A percentile compares a stretch with the other conserved stretches of the same genome.
These are phyloP conservation scores for Bremia lactucae DNA, from an alignment of 352 stramenopile genomes.

Conservation along the genomic window DNA sequence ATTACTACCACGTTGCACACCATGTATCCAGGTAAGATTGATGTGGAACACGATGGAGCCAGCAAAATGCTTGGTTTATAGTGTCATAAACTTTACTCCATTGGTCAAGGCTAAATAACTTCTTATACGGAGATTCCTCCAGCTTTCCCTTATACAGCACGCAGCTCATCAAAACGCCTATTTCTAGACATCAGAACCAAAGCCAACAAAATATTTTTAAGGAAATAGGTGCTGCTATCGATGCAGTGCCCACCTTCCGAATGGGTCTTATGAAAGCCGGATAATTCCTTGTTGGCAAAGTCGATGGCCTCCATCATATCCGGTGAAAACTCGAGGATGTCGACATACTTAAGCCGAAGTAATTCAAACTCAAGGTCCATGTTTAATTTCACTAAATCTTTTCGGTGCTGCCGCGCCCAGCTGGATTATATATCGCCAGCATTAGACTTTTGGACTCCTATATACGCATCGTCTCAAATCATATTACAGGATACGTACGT, in stretches of 20 bases:
- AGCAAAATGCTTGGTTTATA: conserved; percentile 64
- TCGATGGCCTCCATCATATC: conserved; percentile 61
- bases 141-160: conserved; percentile 68
- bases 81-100: conserved; percentile 67
- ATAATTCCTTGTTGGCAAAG: conserved; percentile 54
- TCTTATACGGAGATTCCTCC: conserved; percentile 70
- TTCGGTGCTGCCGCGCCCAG: conserved; percentile 49
- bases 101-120: conserved; percentile 49
- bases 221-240: not conserved
- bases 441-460: not conserved
- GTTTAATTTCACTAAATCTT: conserved; percentile 33
- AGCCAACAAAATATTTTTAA: not conserved
- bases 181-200: conserved; percentile 27
- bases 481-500: conserved; percentile 28
- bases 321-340: conserved; percentile 50
- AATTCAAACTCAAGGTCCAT: conserved; percentile 81
- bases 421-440: conserved; percentile 20
- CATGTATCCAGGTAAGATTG: conserved; percentile 66
- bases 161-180: conserved; percentile 71
- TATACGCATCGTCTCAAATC: not conserved
- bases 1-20: conserved; percentile 14
- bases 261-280: conserved; percentile 49
- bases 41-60: conserved; percentile 55
- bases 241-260: conserved; percentile 27
- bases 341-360: conserved; percentile 72